Evolutionary conservation across 192 early-diverging fungal species (phyloP).

Genomic region (Dimargaris cristalligena): DNA sequence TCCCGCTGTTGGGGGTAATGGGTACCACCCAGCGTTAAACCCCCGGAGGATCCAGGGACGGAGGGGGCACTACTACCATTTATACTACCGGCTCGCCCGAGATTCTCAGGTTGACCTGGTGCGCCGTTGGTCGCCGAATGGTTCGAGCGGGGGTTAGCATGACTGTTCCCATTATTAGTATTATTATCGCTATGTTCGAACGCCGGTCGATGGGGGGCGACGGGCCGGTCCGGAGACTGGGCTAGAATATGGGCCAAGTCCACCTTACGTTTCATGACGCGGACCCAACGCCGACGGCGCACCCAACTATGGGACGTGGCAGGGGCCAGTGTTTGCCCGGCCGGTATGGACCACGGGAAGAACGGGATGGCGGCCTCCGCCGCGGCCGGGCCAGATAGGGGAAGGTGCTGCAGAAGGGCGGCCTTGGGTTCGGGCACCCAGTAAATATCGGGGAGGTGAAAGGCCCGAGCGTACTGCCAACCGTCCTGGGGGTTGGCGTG

Average conservation of each 20-base stretch:
- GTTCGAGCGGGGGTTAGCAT: too few species aligned
- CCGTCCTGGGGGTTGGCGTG: slow-evolving; percentile 39
- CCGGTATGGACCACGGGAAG: not conserved
- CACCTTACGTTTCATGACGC: slow-evolving; percentile 53
- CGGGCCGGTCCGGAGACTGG: too few species aligned
- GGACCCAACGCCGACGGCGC: slow-evolving; percentile 52
- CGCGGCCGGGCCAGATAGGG: not conserved
- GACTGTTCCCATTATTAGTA: too few species aligned
- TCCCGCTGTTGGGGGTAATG: too few species aligned
- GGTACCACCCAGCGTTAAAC: too few species aligned
- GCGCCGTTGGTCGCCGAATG: too few species aligned
- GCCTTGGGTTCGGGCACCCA: slow-evolving; percentile 27
- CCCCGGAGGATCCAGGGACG: too few species aligned
- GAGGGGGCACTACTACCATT: too few species aligned
- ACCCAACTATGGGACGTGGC: slow-evolving; percentile 37
- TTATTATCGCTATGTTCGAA: too few species aligned
- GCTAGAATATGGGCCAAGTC: slow-evolving; percentile 19
- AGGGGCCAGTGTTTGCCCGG: slow-evolving; percentile 13
- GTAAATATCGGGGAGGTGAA: slow-evolving; percentile 30
- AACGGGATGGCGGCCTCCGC: not conserved
- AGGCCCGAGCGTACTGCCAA: slow-evolving; percentile 52
- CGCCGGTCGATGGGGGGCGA: too few species aligned
- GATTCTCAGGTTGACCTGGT: too few species aligned
- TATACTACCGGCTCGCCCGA: too few species aligned
- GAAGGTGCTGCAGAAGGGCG: not conserved